Percentiles rank a stretch among this genome's conserved stretches.
Evolutionary conservation across 345 rosid species (phyloP).

Genomic region (Corchorus capsularis): DNA sequence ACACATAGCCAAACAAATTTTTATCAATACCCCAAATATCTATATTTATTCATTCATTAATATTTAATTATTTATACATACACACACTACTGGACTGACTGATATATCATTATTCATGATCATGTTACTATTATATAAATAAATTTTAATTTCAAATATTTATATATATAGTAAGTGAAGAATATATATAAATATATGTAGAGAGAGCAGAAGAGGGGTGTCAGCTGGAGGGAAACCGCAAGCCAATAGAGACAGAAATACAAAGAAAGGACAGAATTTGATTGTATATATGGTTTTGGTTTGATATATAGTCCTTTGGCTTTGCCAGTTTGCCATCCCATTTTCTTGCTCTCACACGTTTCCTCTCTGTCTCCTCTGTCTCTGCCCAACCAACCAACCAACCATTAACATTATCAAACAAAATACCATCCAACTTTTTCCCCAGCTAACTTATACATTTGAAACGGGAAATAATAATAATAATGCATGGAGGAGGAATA

Average conservation of each 20-base stretch:
- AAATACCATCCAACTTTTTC: no score
- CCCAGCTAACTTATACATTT: neutral
- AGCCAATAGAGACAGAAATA: neutral
- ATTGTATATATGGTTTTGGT: neutral
- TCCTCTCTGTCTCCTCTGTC: conserved; percentile 6
- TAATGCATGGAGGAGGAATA: neutral
- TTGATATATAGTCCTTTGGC: conserved; percentile 1
- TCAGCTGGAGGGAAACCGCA: conserved; percentile 38
- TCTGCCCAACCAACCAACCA: conserved; percentile 1
- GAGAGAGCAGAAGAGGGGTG: neutral
- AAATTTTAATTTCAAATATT: neutral
- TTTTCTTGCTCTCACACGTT: conserved; percentile 16
- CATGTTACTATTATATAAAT: no score
- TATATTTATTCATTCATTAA: no score
- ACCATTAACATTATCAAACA: neutral
- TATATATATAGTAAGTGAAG: no score
- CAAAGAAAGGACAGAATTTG: neutral
- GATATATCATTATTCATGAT: no score
- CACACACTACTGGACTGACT: no score
- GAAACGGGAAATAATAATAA: neutral
- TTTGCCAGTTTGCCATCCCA: conserved; percentile 5
- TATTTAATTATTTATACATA: no score
- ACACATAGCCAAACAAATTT: neutral
- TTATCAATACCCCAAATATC: neutral
- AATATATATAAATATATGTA: neutral